phyloP scores from a whole-genome alignment of 2,329 filamentous ascomycete genomes.

The Penicillium hesseltinei region DNA sequence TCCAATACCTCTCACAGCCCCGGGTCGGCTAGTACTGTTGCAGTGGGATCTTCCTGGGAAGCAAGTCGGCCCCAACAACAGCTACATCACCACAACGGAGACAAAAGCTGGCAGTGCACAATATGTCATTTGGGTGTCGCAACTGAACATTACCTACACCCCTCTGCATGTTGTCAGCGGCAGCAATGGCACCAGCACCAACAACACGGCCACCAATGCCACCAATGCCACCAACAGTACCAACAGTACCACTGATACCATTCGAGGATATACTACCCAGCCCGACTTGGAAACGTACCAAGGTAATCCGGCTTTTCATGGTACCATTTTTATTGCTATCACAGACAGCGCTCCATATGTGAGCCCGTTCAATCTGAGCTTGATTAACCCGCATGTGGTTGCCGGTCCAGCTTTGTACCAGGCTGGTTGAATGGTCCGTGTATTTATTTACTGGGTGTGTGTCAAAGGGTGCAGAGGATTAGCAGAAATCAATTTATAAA shows the following conservation, averaged over 20 bases:
- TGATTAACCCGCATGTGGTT: conserved; percentile 73
- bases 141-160: conserved; percentile 73
- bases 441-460: not conserved
- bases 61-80: conserved; percentile 75
- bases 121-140: conserved; percentile 73
- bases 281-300: conserved; percentile 67
- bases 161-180: conserved; percentile 49
- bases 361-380: conserved; percentile 72
- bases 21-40: conserved; percentile 69
- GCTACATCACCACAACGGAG: conserved; percentile 64
- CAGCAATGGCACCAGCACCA: conserved; percentile 43
- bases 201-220: not conserved
- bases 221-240: conserved; percentile 43
- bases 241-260: conserved; percentile 38
- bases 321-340: conserved; percentile 74
- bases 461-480: not conserved
- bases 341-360: conserved; percentile 67
- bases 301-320: conserved; percentile 69
- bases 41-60: conserved; percentile 70
- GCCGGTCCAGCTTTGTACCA: conserved; percentile 72
- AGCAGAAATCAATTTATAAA: not conserved
- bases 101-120: conserved; percentile 54
- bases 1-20: conserved; percentile 73
- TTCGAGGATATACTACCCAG: conserved; percentile 66
- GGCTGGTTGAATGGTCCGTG: conserved; percentile 58